Conservation (phyloP, 306 rosid genomes). For the Sindora glabra region DNA sequence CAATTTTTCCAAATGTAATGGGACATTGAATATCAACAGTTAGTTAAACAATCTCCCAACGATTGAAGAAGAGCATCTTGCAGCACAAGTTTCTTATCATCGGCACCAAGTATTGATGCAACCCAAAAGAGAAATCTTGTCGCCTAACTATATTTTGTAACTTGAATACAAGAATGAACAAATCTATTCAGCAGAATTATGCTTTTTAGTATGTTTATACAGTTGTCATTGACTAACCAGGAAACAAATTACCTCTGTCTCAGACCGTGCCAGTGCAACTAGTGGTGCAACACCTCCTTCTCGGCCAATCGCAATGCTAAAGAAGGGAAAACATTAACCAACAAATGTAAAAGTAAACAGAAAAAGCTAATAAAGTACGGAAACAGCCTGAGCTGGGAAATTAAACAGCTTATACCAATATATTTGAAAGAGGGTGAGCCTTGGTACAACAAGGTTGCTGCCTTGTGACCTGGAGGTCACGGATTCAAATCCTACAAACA, state of each 20-base stretch:
- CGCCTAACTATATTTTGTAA: neutral
- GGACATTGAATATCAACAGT: too few relatives aligned
- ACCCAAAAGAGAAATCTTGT: neutral
- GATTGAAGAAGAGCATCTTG: neutral
- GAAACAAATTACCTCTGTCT: slow-evolving; percentile 62
- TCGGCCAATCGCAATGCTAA: slow-evolving; percentile 94
- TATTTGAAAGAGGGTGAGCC: too few relatives aligned
- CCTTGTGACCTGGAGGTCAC: too few relatives aligned
- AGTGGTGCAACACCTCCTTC: slow-evolving; percentile 99
- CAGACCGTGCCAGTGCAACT: slow-evolving; percentile 91
- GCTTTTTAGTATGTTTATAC: neutral
- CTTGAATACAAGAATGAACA: neutral
- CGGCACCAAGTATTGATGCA: neutral
- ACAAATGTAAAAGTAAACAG: neutral
- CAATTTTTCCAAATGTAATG: too few relatives aligned
- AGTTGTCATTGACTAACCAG: slow-evolving; percentile 4
- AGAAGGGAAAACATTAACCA: slow-evolving; percentile 17
- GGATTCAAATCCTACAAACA: too few relatives aligned
- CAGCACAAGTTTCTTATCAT: neutral
- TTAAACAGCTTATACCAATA: too few relatives aligned
- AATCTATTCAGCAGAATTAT: neutral
- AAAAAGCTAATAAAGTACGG: too few relatives aligned
- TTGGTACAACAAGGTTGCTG: too few relatives aligned
- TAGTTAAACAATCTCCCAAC: neutral
- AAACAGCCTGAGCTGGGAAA: neutral